Conservation (phyloP, 2,329 filamentous ascomycete genomes). For the Apiospora rasikravindrae region DNA sequence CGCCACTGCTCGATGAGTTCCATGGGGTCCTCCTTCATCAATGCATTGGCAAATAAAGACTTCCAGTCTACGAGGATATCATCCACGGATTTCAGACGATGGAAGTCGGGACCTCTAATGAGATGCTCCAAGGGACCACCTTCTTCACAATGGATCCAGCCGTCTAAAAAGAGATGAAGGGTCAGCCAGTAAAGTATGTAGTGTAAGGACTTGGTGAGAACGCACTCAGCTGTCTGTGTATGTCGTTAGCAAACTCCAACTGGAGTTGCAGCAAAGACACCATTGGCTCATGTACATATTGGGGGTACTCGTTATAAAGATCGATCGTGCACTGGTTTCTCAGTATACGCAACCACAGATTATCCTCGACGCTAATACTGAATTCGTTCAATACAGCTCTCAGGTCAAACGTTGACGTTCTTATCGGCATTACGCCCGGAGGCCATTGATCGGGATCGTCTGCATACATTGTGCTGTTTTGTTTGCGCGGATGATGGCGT, state of each 20-base stretch:
- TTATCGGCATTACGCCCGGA: background rate
- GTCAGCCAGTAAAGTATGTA: too few species aligned
- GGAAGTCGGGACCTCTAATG: too few species aligned
- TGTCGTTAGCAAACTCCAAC: background rate
- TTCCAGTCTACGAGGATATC: background rate
- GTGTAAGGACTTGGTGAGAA: too few species aligned
- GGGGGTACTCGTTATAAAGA: background rate
- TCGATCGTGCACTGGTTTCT: background rate
- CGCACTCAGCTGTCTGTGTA: too few species aligned
- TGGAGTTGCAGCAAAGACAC: background rate
- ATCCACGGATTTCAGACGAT: background rate
- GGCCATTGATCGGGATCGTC: background rate
- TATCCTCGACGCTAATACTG: background rate
- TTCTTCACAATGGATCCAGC: too few species aligned
- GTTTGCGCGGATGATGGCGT: background rate
- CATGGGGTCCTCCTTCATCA: background rate
- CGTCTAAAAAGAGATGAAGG: too few species aligned
- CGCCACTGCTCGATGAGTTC: background rate
- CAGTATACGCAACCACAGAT: background rate
- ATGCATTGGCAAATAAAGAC: background rate
- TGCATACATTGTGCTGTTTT: background rate
- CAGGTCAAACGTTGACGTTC: background rate
- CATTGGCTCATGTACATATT: background rate
- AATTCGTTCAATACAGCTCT: background rate
- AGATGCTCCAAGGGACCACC: too few species aligned